Evolutionary conservation across 2,329 filamentous ascomycete species (phyloP).

Genomic region (Reticulascus tulasneorum): DNA sequence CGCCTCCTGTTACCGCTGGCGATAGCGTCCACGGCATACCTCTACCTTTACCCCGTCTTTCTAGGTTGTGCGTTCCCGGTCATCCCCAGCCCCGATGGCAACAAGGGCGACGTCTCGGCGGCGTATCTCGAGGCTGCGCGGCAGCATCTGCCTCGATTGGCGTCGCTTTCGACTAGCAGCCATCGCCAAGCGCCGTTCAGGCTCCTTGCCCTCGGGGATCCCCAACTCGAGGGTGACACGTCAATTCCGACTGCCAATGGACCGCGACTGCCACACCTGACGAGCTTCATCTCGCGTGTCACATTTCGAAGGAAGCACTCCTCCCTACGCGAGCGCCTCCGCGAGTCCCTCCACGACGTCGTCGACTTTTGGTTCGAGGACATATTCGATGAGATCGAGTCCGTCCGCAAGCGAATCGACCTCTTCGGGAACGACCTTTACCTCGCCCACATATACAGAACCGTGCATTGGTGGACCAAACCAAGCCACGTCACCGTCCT

Average conservation of each 20-base stretch:
- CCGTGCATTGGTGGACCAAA: constrained; percentile 74
- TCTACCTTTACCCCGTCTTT: constrained; percentile 85
- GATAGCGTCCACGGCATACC: constrained; percentile 66
- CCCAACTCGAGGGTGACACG: constrained; percentile 89
- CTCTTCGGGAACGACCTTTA: constrained; percentile 93
- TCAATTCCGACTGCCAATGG: constrained; percentile 63
- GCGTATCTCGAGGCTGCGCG: constrained; percentile 35
- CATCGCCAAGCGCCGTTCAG: constrained; percentile 66
- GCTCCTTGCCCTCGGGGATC: constrained; percentile 83
- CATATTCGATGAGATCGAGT: constrained; percentile 61
- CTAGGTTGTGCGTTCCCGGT: constrained; percentile 75
- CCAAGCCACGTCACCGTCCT: constrained; percentile 88
- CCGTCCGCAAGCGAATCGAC: constrained; percentile 75
- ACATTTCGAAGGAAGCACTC: constrained; percentile 42
- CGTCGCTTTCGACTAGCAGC: constrained; percentile 20
- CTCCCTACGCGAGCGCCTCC: constrained; percentile 48
- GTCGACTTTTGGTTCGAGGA: constrained; percentile 65
- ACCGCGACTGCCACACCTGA: constrained; percentile 50
- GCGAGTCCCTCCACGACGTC: constrained; percentile 52
- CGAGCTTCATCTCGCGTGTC: constrained; percentile 40
- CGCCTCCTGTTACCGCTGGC: constrained; percentile 61
- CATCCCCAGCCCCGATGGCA: constrained; percentile 25
- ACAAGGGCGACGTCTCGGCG: constrained; percentile 10
- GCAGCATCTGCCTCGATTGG: constrained; percentile 21
- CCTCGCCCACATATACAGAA: constrained; percentile 86